Evolutionary conservation across 2,329 filamentous ascomycete genomes (phyloP).

Genomic region (Diaporthe longicolla): DNA sequence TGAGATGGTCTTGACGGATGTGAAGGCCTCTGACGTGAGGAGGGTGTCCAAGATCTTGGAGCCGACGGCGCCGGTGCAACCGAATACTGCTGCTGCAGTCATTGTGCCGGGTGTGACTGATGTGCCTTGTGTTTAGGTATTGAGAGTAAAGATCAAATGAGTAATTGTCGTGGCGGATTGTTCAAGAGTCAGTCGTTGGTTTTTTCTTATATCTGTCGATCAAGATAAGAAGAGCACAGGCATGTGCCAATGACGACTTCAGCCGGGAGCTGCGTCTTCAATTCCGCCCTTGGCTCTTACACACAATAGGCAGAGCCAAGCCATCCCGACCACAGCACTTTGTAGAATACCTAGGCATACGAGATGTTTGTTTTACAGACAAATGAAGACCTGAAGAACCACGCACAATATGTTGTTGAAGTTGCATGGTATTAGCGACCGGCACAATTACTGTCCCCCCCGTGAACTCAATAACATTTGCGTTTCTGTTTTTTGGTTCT

Average conservation of each 20-base stretch:
- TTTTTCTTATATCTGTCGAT: not conserved
- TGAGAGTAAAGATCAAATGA: not conserved
- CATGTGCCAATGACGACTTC: constrained; percentile 29
- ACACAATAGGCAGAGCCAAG: not conserved
- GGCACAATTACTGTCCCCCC: not conserved
- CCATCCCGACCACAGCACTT: constrained; percentile 9
- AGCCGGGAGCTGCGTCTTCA: not conserved
- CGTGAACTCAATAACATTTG: not conserved
- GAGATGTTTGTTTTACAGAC: not conserved
- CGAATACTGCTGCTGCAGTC: constrained; percentile 69
- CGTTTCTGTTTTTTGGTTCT: not conserved
- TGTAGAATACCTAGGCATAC: not conserved
- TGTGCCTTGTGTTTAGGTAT: not conserved
- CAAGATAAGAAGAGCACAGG: not conserved
- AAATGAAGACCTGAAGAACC: not conserved
- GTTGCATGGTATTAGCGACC: not conserved
- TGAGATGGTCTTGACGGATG: constrained; percentile 73
- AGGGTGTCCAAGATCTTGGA: constrained; percentile 80
- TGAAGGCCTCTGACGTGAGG: constrained; percentile 65
- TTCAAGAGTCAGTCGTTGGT: not conserved
- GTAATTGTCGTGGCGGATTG: not conserved
- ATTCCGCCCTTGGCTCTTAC: not conserved
- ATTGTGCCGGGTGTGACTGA: constrained; percentile 49
- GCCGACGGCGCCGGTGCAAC: constrained; percentile 79
- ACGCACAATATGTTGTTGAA: not conserved